These are phyloP conservation scores for Oemleria cerasiformis DNA, from an alignment of 306 rosid species.

Conservation along the genomic window DNA sequence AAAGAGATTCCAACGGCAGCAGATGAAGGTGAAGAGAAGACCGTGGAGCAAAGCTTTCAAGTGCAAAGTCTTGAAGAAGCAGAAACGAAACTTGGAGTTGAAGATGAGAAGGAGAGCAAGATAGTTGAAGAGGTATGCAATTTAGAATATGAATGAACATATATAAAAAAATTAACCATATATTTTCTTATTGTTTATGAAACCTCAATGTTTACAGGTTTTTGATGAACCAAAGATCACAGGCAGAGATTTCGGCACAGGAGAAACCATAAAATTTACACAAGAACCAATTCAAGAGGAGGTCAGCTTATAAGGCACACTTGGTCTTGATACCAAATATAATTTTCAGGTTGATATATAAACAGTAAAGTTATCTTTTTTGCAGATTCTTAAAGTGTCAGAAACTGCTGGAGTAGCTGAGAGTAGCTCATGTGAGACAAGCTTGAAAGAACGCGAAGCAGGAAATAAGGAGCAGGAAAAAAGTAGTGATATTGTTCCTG, in stretches of 20 bases:
- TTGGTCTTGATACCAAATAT: neutral
- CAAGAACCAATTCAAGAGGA: constrained; percentile 26
- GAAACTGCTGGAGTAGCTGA: constrained; percentile 21
- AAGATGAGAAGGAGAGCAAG: neutral
- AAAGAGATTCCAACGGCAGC: constrained; percentile 2
- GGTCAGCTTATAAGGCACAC: constrained; percentile 23
- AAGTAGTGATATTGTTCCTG: neutral
- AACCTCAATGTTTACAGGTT: constrained; percentile 7
- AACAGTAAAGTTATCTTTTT: neutral
- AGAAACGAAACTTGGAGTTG: constrained; percentile 13
- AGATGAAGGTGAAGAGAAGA: neutral
- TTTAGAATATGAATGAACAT: neutral
- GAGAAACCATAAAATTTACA: constrained; percentile 8
- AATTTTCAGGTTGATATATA: neutral
- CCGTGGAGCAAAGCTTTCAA: constrained; percentile 2
- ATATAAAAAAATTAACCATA: neutral
- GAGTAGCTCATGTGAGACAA: constrained; percentile 13
- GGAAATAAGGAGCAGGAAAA: constrained; percentile 3
- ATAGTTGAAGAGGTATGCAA: constrained; percentile 10
- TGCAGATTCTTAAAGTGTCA: constrained; percentile 25
- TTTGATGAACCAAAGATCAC: constrained; percentile 12
- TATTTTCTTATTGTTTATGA: neutral
- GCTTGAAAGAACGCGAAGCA: constrained; percentile 16
- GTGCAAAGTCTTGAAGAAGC: constrained; percentile 22
- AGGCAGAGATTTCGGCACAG: constrained; percentile 16